Evolutionary conservation across 2,329 filamentous ascomycete species (phyloP).

Genomic region (Aspergillus calidoustus): DNA sequence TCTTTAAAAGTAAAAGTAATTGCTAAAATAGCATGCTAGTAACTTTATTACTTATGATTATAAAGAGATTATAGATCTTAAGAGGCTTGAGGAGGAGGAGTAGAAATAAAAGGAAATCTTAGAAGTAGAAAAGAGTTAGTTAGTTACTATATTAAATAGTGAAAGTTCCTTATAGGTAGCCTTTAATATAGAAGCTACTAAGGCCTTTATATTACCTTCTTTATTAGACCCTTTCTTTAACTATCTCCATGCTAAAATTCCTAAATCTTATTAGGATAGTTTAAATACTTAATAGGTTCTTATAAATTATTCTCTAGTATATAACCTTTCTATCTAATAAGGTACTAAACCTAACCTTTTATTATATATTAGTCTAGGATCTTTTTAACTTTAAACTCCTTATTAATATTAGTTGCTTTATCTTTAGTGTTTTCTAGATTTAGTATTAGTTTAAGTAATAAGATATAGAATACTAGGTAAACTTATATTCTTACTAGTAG

Average conservation of each 20-base stretch:
- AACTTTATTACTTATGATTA: not conserved
- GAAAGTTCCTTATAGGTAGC: no score
- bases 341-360: constrained; percentile 1
- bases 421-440: not conserved
- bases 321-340: not conserved
- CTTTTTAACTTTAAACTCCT: not conserved
- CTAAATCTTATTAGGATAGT: not conserved
- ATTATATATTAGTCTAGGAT: not conserved
- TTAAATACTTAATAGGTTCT: constrained; percentile 1
- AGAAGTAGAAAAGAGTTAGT: not conserved
- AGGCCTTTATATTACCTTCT: constrained; percentile 3
- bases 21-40: no score
- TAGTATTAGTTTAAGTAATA: constrained; percentile 2
- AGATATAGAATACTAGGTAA: constrained; percentile 3
- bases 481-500: constrained; percentile 1
- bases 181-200: not conserved
- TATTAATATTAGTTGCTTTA: not conserved
- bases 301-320: constrained; percentile 1
- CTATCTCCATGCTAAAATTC: not conserved
- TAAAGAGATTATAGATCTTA: not conserved
- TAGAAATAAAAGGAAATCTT: not conserved
- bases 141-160: no score
- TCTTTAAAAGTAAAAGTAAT: no score
- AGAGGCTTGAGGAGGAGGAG: not conserved
- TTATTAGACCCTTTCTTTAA: constrained; percentile 1